Base-by-base conservation (phyloP, 306 rosid species). In the Prunus armeniaca region DNA sequence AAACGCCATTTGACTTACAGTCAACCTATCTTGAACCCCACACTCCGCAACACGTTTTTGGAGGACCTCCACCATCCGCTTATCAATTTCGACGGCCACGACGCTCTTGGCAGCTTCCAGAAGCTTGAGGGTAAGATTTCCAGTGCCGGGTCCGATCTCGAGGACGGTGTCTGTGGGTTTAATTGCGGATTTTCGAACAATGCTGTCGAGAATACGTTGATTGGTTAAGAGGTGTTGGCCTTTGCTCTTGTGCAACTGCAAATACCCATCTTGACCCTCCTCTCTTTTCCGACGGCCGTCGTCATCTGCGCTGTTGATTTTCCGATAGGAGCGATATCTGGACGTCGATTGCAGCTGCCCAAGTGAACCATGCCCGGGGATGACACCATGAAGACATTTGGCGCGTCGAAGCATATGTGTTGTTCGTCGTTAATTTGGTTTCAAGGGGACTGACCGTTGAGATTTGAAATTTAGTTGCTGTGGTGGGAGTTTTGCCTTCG, bases 61-160 rank as follows among this genome's bases (percentile, higher is more conserved):
- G 41, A 95, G 97, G 67, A 86, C 76, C 74, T 84, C 83, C 65
- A 95, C 87, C 98, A 95, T 88, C 71, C 96, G 87, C 73, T 73
- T 81, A 51, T 95, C 98, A 63, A 95, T 84, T 74, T 92, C 97
- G 32, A 92, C 49, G 47, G 96, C 97, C 0, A 92, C 62, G n/a
- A 92, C 96, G 32, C 83, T 69, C 17, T 27, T 72, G 43, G 98
- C 86, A 9, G 87, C 93, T 78, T 90, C 88, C 12, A 95, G 88
- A 67, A 95, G 96, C 83, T 87, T 92, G 69, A 92, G 61, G 18
- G 98, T 95, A 76, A 95, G 97, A 84, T 92, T 95, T 61, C 97
- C 96, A 12, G 97, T 95, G 73, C 97, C 97, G 75, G 97, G 97
- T 61, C 98, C 97, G 77, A 95, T 92, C 86, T 95, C 97, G n/a